A percentile compares a stretch with the other conserved stretches of the same genome.
These are phyloP conservation scores for Penicillium sp. DNA, from an alignment of 2,329 filamentous ascomycete species.

Conservation along the genomic window DNA sequence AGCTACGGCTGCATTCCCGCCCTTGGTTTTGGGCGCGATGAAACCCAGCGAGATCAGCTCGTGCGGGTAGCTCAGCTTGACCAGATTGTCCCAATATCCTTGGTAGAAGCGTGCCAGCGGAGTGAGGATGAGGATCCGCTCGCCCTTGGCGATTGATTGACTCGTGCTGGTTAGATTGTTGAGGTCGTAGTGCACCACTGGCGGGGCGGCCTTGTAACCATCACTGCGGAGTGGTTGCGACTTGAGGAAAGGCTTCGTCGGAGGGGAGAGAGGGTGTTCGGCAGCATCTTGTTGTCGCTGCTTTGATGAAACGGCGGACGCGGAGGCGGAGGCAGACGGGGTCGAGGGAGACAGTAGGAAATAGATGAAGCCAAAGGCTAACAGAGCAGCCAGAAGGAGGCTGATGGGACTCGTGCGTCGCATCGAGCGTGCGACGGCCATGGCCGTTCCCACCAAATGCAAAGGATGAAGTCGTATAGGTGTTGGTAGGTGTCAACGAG, in stretches of 20 bases:
- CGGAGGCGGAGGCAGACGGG: conserved; percentile 46
- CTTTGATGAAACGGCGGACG: conserved; percentile 48
- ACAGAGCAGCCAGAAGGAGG: conserved; percentile 65
- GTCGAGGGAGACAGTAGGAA: conserved; percentile 49
- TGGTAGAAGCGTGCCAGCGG: conserved; percentile 92
- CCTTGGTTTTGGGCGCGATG: conserved; percentile 89
- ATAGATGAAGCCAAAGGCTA: conserved; percentile 68
- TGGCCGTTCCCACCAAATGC: conserved; percentile 29
- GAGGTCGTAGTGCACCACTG: conserved; percentile 88
- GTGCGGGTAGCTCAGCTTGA: conserved; percentile 82
- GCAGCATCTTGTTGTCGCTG: conserved; percentile 58
- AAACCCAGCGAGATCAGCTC: conserved; percentile 93
- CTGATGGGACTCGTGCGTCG: conserved; percentile 78
- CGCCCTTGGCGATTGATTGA: conserved; percentile 72
- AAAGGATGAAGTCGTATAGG: conserved; percentile 7
- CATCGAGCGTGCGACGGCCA: conserved; percentile 64
- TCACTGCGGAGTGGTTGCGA: conserved; percentile 50
- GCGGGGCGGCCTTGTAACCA: conserved; percentile 63
- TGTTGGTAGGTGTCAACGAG: conserved; percentile 3
- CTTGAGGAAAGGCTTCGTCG: conserved; percentile 71
- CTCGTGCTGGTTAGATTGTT: conserved; percentile 86
- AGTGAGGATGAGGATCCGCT: conserved; percentile 86
- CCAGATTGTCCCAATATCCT: conserved; percentile 90
- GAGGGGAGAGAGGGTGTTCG: conserved; percentile 68
- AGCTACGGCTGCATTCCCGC: conserved; percentile 81